These are phyloP conservation scores for Aspergillus awamori DNA, from an alignment of 2,329 filamentous ascomycete genomes.

Conservation along the genomic window DNA sequence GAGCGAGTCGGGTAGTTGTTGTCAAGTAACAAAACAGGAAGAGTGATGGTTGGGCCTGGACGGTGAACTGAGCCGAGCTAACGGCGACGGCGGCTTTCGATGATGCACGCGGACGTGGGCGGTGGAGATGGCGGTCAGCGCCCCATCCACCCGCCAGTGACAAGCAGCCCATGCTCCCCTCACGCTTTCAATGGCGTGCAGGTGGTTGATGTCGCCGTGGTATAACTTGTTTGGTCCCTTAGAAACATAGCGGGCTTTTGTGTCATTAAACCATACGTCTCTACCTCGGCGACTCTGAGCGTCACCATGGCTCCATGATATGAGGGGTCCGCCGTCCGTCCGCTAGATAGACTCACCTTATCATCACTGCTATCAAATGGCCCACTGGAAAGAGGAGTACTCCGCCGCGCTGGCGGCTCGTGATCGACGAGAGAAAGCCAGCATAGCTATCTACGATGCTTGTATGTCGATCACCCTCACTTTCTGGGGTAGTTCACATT, in stretches of 20 bases:
- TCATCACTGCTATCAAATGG: slow-evolving; percentile 47
- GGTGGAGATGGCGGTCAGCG: slow-evolving; percentile 36
- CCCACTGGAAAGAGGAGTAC: slow-evolving; percentile 82
- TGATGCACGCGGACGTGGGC: slow-evolving; percentile 38
- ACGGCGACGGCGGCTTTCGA: slow-evolving; percentile 26
- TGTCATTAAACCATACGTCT: not conserved
- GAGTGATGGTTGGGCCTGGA: slow-evolving; percentile 16
- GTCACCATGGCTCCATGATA: slow-evolving; percentile 17
- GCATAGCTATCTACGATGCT: slow-evolving; percentile 71
- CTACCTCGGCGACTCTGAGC: not conserved
- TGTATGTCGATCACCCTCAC: slow-evolving; percentile 58
- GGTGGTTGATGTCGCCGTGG: slow-evolving; percentile 18
- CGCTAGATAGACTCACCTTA: slow-evolving; percentile 10
- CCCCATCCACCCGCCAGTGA: not conserved
- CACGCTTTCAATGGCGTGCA: slow-evolving; percentile 19
- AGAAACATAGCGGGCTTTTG: too few species aligned
- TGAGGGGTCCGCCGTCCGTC: slow-evolving; percentile 1
- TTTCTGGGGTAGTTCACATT: not conserved
- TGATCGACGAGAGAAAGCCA: slow-evolving; percentile 68
- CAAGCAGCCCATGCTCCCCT: slow-evolving; percentile 5
- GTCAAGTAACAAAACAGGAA: slow-evolving; percentile 5
- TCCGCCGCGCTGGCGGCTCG: slow-evolving; percentile 71
- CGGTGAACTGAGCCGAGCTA: slow-evolving; percentile 12
- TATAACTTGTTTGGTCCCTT: not conserved
- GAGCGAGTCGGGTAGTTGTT: slow-evolving; percentile 5